Evolutionary conservation across 805 yeast species (phyloP).

Genomic region (Kurtzmaniella cleridarum): DNA sequence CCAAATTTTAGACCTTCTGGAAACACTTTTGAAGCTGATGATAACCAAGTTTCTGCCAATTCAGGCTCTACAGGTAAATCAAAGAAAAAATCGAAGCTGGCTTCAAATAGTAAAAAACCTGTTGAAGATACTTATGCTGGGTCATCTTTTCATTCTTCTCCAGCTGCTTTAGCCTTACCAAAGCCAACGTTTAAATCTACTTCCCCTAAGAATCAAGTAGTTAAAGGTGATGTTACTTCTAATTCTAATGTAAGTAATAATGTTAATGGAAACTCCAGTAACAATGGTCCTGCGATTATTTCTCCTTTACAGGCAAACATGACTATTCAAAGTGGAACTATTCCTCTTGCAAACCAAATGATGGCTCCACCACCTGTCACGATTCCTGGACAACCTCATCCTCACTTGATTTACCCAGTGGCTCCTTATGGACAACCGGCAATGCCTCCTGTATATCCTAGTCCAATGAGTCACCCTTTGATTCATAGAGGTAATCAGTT

Average conservation of each 20-base stretch:
- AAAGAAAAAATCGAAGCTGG: conserved; percentile 5
- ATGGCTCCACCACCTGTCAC: conserved; percentile 5
- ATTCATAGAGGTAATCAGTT: conserved; percentile 8
- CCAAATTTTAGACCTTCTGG: conserved; percentile 13
- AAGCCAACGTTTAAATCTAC: conserved; percentile 44
- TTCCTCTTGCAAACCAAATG: background rate
- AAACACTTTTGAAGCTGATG: conserved; percentile 5
- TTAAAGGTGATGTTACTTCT: too few relatives aligned
- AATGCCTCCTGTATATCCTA: conserved; percentile 2
- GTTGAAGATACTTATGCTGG: conserved; percentile 45
- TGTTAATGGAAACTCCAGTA: conserved; percentile 1
- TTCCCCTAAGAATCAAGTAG: conserved; percentile 13
- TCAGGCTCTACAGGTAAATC: conserved; percentile 10
- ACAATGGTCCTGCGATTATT: conserved; percentile 3
- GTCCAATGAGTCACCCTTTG: conserved; percentile 2
- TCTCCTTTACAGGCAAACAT: conserved; percentile 4
- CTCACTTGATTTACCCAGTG: conserved; percentile 26
- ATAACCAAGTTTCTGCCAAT: conserved; percentile 6
- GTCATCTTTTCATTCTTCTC: conserved; percentile 51
- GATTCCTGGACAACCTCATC: conserved; percentile 11
- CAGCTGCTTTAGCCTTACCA: conserved; percentile 51
- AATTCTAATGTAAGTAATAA: background rate
- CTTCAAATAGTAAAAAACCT: conserved; percentile 3
- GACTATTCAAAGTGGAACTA: conserved; percentile 1
- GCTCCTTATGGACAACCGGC: conserved; percentile 21